Evolutionary conservation across 2,329 filamentous ascomycete species (phyloP).

Genomic region (Cadophora luteo-olivacea): DNA sequence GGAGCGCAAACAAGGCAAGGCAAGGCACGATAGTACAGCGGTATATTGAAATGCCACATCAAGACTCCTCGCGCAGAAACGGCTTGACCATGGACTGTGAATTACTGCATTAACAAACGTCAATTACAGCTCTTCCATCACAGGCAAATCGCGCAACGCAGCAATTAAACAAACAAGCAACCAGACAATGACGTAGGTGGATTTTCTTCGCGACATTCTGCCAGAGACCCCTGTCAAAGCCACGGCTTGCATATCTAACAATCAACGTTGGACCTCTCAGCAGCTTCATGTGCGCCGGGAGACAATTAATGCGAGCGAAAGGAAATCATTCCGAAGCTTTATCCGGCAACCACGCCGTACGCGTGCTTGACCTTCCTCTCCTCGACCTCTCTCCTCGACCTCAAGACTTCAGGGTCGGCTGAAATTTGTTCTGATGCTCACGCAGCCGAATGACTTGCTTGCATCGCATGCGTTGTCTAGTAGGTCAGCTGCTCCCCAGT

Average conservation of each 20-base stretch:
- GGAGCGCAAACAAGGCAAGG: not conserved
- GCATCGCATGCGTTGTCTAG: constrained; percentile 13
- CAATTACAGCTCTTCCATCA: not conserved
- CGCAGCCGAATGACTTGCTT: constrained; percentile 1
- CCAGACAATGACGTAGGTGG: constrained; percentile 22
- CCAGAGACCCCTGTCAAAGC: not conserved
- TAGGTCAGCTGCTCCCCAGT: constrained; percentile 8
- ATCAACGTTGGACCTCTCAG: not conserved
- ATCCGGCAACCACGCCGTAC: constrained; percentile 3
- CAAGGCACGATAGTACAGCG: not conserved
- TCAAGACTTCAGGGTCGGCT: not conserved
- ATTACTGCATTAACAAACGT: not conserved
- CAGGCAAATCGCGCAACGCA: not conserved
- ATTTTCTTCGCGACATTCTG: constrained; percentile 7
- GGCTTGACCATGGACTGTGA: not conserved
- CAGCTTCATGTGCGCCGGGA: not conserved
- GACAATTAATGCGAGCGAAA: not conserved
- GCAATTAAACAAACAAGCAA: not conserved
- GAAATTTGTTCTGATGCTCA: not conserved
- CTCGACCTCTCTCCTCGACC: not conserved
- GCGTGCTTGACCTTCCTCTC: not conserved
- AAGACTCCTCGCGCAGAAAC: not conserved
- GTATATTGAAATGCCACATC: not conserved
- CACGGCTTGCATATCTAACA: constrained; percentile 10
- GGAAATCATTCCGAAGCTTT: not conserved